These are phyloP conservation scores for Schwanniomyces vanrijiae DNA, from an alignment of 805 yeast genomes.

Conservation along the genomic window DNA sequence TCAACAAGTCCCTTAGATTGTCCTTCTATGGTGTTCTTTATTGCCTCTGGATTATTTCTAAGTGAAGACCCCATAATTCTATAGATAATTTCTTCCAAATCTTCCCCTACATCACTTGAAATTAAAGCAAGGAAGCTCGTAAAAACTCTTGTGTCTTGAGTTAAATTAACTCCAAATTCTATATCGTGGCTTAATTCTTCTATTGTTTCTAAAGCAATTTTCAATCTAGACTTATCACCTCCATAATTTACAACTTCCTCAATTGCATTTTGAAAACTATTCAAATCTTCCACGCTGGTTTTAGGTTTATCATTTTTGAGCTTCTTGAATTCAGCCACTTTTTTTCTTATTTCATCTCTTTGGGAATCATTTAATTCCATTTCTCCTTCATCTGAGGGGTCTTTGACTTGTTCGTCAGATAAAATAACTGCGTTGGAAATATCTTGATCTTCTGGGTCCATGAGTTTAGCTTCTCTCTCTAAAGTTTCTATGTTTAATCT, in stretches of 20 bases:
- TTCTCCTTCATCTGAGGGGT: slow-evolving; percentile 4
- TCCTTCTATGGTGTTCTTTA: slow-evolving; percentile 32
- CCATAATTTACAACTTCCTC: slow-evolving; percentile 16
- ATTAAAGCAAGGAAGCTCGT: slow-evolving; percentile 25
- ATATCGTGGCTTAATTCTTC: slow-evolving; percentile 67
- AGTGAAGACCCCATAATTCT: slow-evolving; percentile 66
- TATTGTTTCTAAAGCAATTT: slow-evolving; percentile 41
- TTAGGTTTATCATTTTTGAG: slow-evolving; percentile 1
- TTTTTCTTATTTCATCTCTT: slow-evolving; percentile 4
- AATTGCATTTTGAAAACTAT: slow-evolving; percentile 16
- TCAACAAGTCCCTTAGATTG: slow-evolving; percentile 17
- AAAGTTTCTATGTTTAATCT: slow-evolving; percentile 74
- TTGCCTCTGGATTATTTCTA: slow-evolving; percentile 71
- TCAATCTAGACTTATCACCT: slow-evolving; percentile 18
- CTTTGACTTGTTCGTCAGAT: slow-evolving; percentile 5
- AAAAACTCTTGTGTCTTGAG: slow-evolving; percentile 36
- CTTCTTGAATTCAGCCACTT: slow-evolving; percentile 8
- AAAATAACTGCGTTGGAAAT: slow-evolving; percentile 12
- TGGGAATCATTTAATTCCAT: slow-evolving; percentile 1
- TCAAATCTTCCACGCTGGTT: slow-evolving; percentile 7
- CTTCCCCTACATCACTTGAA: slow-evolving; percentile 6
- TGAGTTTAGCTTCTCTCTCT: slow-evolving; percentile 63
- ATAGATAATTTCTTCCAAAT: slow-evolving; percentile 52
- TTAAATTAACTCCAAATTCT: slow-evolving; percentile 54
- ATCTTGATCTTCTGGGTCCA: slow-evolving; percentile 30